Conservation (phyloP, 805 yeast species). For the Pichia exigua region DNA sequence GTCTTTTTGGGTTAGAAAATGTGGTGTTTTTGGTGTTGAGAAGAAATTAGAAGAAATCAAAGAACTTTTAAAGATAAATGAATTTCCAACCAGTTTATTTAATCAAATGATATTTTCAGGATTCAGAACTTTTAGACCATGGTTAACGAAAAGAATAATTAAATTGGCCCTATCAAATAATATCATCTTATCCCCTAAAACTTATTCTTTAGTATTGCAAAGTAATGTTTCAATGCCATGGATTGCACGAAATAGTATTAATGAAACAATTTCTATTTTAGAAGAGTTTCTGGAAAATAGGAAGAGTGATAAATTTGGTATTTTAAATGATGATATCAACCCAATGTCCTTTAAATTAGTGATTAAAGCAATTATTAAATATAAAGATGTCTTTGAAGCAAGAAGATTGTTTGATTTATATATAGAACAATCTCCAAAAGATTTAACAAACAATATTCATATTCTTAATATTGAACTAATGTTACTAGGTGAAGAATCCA, state of each 20-base stretch:
- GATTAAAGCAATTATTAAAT: conserved; percentile 14
- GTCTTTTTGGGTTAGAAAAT: conserved; percentile 16
- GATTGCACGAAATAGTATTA: conserved; percentile 14
- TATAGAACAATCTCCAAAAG: conserved; percentile 17
- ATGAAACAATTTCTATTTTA: conserved; percentile 15
- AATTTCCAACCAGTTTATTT: conserved; percentile 17
- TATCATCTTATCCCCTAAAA: conserved; percentile 15
- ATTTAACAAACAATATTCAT: conserved; percentile 23
- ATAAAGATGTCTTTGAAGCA: conserved; percentile 17
- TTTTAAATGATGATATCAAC: conserved; percentile 18
- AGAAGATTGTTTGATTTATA: conserved; percentile 24
- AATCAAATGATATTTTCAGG: conserved; percentile 23
- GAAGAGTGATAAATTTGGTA: conserved; percentile 17
- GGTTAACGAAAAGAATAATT: conserved; percentile 15
- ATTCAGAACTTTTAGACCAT: conserved; percentile 14
- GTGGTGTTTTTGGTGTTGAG: conserved; percentile 13
- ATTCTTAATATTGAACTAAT: conserved; percentile 22
- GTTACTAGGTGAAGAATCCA: conserved; percentile 24
- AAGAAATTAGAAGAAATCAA: conserved; percentile 13
- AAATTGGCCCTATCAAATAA: conserved; percentile 14
- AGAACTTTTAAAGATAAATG: conserved; percentile 3
- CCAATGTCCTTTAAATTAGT: conserved; percentile 21
- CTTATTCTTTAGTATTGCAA: conserved; percentile 24
- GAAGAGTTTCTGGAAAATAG: conserved; percentile 19
- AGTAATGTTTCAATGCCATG: conserved; percentile 14